Conservation (phyloP, 176 grass and related monocot species). For the Pontederia crassipes region DNA sequence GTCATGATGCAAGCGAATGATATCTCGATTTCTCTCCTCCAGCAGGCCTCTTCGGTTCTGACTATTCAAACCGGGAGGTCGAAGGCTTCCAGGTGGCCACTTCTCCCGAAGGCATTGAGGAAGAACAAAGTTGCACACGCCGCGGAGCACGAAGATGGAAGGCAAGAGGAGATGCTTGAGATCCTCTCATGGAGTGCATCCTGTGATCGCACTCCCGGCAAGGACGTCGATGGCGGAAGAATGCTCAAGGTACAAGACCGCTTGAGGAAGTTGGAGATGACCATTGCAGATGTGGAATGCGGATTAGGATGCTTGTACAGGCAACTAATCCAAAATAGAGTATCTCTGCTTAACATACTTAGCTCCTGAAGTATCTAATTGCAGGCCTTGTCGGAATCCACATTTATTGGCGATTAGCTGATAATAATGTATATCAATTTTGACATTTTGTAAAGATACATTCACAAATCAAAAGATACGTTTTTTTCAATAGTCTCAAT, state of each 20-base stretch:
- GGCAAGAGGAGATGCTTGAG: not conserved
- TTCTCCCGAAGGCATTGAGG: conserved; percentile 13
- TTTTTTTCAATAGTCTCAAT: not conserved
- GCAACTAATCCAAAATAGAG: conserved; percentile 20
- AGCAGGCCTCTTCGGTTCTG: not conserved
- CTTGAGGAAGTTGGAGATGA: conserved; percentile 14
- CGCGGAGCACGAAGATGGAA: not conserved
- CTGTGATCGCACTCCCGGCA: not conserved
- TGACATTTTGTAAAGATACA: not conserved
- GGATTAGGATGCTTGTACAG: conserved; percentile 24
- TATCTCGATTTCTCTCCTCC: conserved; percentile 11
- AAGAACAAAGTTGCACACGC: conserved; percentile 3
- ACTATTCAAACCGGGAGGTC: not conserved
- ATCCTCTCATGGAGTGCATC: not conserved
- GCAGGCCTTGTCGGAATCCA: not conserved
- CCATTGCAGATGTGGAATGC: conserved; percentile 18
- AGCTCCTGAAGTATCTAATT: conserved; percentile 15
- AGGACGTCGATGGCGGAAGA: conserved; percentile 1
- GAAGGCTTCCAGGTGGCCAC: conserved; percentile 14
- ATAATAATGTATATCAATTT: not conserved
- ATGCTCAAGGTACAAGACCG: conserved; percentile 1
- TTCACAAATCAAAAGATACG: too few relatives aligned
- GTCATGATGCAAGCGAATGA: conserved; percentile 15
- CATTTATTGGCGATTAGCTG: conserved; percentile 1
- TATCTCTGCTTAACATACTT: conserved; percentile 26